phyloP scores from a whole-genome alignment of 495 filamentous ascomycete genomes.

The Neurospora sp. region DNA sequence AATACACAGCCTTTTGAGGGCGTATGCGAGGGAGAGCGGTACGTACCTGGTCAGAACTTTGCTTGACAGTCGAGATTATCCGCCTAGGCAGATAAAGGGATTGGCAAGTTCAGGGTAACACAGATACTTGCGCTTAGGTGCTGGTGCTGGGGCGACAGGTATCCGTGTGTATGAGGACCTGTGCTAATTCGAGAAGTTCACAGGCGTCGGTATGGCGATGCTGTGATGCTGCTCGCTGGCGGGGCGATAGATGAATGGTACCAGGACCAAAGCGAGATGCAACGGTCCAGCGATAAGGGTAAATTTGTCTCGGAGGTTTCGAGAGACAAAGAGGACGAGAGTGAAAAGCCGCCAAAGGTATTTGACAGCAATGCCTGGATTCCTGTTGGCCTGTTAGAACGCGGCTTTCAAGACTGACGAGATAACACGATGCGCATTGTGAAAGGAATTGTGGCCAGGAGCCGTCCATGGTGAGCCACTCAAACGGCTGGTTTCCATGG shows the following conservation, averaged over 20 bases:
- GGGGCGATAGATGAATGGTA: neutral
- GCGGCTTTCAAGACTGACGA: neutral
- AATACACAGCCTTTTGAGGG: neutral
- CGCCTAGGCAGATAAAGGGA: neutral
- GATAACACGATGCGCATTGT: neutral
- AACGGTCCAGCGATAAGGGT: conserved; percentile 11
- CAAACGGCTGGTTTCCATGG: neutral
- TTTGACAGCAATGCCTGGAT: neutral
- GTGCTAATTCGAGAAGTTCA: neutral
- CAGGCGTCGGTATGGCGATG: neutral
- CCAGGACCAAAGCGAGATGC: conserved; percentile 5
- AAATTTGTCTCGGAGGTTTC: conserved; percentile 6
- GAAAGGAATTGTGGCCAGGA: neutral
- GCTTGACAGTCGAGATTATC: neutral
- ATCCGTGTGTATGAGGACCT: neutral
- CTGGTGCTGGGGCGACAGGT: neutral
- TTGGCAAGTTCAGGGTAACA: neutral
- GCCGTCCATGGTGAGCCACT: neutral
- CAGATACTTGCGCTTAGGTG: neutral
- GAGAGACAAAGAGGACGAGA: neutral
- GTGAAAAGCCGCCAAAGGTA: neutral
- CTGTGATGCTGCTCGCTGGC: neutral
- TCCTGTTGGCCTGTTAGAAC: neutral
- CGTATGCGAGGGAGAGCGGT: neutral
- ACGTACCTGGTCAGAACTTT: neutral